A percentile compares a stretch with the other conserved stretches of the same genome.
Evolutionary conservation across 2,329 filamentous ascomycete species (phyloP).

Genomic region (Penicillium paneum): DNA sequence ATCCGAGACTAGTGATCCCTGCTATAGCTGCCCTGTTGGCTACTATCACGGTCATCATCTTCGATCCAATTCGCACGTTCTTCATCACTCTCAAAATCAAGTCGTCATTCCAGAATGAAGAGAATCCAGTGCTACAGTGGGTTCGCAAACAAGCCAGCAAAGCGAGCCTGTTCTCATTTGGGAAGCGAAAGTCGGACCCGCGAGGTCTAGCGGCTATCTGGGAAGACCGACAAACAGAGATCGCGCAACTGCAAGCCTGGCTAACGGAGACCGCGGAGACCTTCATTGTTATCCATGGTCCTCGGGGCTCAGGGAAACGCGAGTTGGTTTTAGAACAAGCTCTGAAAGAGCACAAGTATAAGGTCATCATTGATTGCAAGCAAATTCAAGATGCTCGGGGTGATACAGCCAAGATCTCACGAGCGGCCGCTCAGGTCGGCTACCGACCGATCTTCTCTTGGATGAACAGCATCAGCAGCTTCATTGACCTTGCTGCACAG

Average conservation of each 20-base stretch:
- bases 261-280: slow-evolving; percentile 84
- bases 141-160: slow-evolving; percentile 62
- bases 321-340: slow-evolving; percentile 85
- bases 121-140: slow-evolving; percentile 75
- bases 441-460: slow-evolving; percentile 93
- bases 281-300: slow-evolving; percentile 90
- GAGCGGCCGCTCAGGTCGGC: slow-evolving; percentile 77
- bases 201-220: slow-evolving; percentile 76
- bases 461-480: slow-evolving; percentile 90
- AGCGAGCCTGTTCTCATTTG: slow-evolving; percentile 46
- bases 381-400: slow-evolving; percentile 86
- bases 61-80: slow-evolving; percentile 91
- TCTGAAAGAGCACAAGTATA: slow-evolving; percentile 70
- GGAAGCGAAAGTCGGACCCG: slow-evolving; percentile 54
- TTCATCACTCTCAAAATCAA: slow-evolving; percentile 89
- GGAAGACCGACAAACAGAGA: slow-evolving; percentile 78
- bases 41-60: slow-evolving; percentile 78
- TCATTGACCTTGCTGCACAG: slow-evolving; percentile 88
- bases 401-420: slow-evolving; percentile 78
- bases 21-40: slow-evolving; percentile 76
- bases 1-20: slow-evolving; percentile 86
- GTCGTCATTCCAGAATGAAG: slow-evolving; percentile 67
- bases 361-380: slow-evolving; percentile 87
- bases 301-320: slow-evolving; percentile 84
- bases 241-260: slow-evolving; percentile 80